phyloP scores from a whole-genome alignment of 2,329 filamentous ascomycete species.

The Talaromyces sp. region DNA sequence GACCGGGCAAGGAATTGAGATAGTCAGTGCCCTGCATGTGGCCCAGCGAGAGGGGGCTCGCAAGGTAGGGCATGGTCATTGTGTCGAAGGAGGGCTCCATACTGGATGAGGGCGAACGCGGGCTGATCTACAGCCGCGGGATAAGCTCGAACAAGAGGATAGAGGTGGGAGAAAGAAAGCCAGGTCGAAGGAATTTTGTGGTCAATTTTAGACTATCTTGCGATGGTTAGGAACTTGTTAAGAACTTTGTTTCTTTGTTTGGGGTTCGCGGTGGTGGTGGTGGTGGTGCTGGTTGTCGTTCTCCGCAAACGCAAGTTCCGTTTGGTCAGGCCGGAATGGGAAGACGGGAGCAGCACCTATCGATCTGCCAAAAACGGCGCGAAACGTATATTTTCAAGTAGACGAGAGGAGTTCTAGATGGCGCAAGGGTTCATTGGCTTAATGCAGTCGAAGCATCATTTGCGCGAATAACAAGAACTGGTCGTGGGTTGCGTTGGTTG shows the following conservation, averaged over 20 bases:
- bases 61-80: conserved; percentile 62
- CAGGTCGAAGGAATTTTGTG: background rate
- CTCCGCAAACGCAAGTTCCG: conserved; percentile 13
- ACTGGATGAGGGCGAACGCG: conserved; percentile 22
- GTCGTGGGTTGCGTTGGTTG: background rate
- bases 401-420: background rate
- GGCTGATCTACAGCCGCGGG: conserved; percentile 13
- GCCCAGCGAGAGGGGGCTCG: conserved; percentile 55
- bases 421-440: background rate
- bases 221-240: background rate
- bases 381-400: background rate
- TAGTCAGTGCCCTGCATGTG: conserved; percentile 50
- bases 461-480: background rate
- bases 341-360: conserved; percentile 10
- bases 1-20: conserved; percentile 48
- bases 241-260: conserved; percentile 2
- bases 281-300: background rate
- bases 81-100: conserved; percentile 59
- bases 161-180: background rate
- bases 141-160: background rate
- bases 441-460: background rate
- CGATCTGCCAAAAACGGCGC: conserved; percentile 12
- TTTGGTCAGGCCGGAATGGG: conserved; percentile 12
- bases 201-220: background rate
- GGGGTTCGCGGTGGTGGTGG: background rate